Base-by-base conservation (phyloP, 2,329 filamentous ascomycete genomes). In the Fusarium sp. region DNA sequence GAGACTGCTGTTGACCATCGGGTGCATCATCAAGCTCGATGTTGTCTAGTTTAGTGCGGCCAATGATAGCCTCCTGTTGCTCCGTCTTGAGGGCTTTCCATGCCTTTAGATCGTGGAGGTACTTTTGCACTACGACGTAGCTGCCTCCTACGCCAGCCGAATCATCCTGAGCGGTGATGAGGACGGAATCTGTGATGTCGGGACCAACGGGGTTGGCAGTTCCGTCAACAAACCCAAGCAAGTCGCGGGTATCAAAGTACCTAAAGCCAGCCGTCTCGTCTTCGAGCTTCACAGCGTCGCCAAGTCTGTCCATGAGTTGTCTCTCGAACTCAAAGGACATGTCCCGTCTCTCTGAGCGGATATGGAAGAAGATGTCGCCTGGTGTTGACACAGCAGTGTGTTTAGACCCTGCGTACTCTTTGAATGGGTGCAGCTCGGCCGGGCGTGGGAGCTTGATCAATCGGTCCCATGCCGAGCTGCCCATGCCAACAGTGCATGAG, bases 51-150 rank as follows among this genome's bases (percentile, higher is more conserved):
- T 89, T 89, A 0, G 84, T 87, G 2, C 87, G 83, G 1, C 87
- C 87, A 45, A 89, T 85, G 51, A 89, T 82, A 15, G 80, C 76
- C 75, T 89, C 86, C 69, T 89, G 87, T 57, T 83, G 72, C 67
- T 88, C 86, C 0, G 82, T 81, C 1, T 79, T 74, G 1, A 89
- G 79, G 0, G 50, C 28, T 3, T 76, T 76, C 87, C 87, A 89
- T 0, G 68, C 76, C 13, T 76, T 76, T 38, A 89, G 71, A 67
- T 88, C 77, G 71, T 88, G 86, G 11, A 87, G 67, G 69, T 89
- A 89, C 67, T 89, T 89, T 67, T 89, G 87, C 1, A 88, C 80
- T 1, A 89, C 86, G 31, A 89, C 77, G 62, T 89, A 89, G 73
- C 86, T 88, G 2, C 87, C 87, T 1, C 85, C 85, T 1, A 65